Evolutionary conservation across 495 filamentous ascomycete genomes (phyloP), one percentile per base, ranked within the genome.

Genomic region (Aspergillus asperescens): DNA sequence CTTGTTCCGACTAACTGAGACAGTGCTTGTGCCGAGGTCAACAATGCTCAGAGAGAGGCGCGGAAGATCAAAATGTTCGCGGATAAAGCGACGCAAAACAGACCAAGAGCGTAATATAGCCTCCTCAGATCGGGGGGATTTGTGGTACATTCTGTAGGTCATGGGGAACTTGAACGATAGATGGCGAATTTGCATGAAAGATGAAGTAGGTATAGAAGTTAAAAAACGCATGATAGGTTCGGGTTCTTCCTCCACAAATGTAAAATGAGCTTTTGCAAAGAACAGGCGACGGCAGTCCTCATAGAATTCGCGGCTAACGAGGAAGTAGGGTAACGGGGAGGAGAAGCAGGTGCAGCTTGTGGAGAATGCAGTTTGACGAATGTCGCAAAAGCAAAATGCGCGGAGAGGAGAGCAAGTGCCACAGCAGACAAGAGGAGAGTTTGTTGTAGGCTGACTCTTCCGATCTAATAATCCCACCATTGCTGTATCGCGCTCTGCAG

Each of bases 261-360:
- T 54, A 44, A 68, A 68, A 8, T 25, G 19, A 38, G 61, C 65
- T n/a, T 51, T 56, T 0, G 58, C 54, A 46, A 56, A 68, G 37
- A 65, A 65, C 9, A 63, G 43, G 4, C 43, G 44, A 15, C 60
- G 55, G 5, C 58, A 59, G 19, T 60, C 54, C 16, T 57, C 45
- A 31, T 68, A 62, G 45, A 68, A 62, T 1, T 44, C 49, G 8
- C 57, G 59, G 25, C 51, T 62, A 37, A 60, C 56, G 5, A 61
- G 54, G 45, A 68, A 68, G 18, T 65, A 62, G 1, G 60, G 59
- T n/a, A 62, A 10, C 1, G 65, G 65, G 4, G 58, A 59, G n/a
- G 49, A 40, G 43, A 67, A 61, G 25, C 61, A 64, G 19, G 47
- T 45, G 41, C 63, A 65, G 34, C 23, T 61, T 0, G 63, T 62